Evolutionary conservation across 2,329 filamentous ascomycete genomes (phyloP).

Genomic region (Ceratocystis albifundus): DNA sequence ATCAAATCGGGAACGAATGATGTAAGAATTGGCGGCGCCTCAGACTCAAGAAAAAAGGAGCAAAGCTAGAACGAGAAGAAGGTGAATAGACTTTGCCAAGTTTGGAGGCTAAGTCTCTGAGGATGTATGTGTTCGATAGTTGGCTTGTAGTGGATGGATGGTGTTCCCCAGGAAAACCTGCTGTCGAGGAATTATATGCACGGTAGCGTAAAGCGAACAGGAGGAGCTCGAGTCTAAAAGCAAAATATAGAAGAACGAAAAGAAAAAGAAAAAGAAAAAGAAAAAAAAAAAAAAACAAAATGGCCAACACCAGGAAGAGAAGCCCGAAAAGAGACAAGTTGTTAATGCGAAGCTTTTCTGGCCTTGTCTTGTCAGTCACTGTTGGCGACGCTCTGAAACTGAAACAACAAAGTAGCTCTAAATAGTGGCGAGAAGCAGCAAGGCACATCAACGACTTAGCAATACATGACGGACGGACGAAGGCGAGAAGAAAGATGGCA

Average conservation of each 20-base stretch:
- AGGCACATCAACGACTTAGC: neutral
- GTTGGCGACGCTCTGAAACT: neutral
- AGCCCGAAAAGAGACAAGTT: neutral
- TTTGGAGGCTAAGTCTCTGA: neutral
- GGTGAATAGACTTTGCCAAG: neutral
- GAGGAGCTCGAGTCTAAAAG: neutral
- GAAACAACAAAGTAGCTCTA: slow-evolving; percentile 8
- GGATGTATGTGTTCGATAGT: neutral
- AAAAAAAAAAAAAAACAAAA: neutral
- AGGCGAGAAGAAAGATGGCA: neutral
- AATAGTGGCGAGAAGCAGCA: neutral
- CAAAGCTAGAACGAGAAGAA: neutral
- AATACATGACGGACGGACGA: slow-evolving; percentile 4
- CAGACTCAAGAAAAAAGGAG: neutral
- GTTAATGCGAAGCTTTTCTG: neutral
- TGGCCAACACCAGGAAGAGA: neutral
- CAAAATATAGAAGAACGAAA: neutral
- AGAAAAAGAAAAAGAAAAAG: neutral
- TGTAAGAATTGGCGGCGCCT: neutral
- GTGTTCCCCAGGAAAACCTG: neutral
- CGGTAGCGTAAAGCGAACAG: neutral
- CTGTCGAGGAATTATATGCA: neutral
- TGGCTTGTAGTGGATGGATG: neutral
- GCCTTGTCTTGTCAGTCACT: no score
- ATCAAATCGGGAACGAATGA: neutral